Evolutionary conservation across 2,329 filamentous ascomycete genomes (phyloP), one percentile per base, ranked within the genome.

Genomic region (Claviceps monticola): DNA sequence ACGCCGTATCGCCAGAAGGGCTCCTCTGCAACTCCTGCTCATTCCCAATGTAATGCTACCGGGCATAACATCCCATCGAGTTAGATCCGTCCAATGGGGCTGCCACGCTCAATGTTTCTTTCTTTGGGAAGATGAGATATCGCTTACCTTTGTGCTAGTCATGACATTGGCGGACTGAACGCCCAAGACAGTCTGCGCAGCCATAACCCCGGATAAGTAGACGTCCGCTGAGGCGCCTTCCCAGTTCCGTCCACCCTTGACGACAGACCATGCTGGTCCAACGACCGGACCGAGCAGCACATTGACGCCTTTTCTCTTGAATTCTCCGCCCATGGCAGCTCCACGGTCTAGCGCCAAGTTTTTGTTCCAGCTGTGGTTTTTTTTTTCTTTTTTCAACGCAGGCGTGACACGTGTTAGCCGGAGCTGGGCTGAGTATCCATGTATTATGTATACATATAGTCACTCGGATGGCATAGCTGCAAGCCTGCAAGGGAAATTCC

Each of bases 221-320:
- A 79, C 79, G 58, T 83, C 79, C 70, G 46, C 58, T 2, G 61
- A 60, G 39, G 64, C 56, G 9, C 78, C 78, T 61, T 83, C 80
- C 78, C 81, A 86, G 55, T 82, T 83, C 50, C 83, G 70, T 0
- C 83, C 83, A 49, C 78, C 76, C 21, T 72, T 69, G 1, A 79
- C 76, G 48, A 82, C 71, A 2, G 81, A 72, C 11, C 83, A 83
- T 0, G 83, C 61, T 0, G 83, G 81, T 0, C 82, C 81, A 53
- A 87, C 80, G 0, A 86, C 86, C 2, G 88, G 88, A 0, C 87
- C 88, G 9, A 94, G 74, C 52, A 84, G 76, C 13, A 93, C 75
- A 62, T 94, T 85, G 37, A 88, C 78, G 48, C 88, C 88, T 65
- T 94, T 94, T 42, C 68, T 78, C 55, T 75, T 78, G 63, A 86